Evolutionary conservation across 768 basidiomycete genomes (phyloP).

Genomic region (Nidularia pulvinata): DNA sequence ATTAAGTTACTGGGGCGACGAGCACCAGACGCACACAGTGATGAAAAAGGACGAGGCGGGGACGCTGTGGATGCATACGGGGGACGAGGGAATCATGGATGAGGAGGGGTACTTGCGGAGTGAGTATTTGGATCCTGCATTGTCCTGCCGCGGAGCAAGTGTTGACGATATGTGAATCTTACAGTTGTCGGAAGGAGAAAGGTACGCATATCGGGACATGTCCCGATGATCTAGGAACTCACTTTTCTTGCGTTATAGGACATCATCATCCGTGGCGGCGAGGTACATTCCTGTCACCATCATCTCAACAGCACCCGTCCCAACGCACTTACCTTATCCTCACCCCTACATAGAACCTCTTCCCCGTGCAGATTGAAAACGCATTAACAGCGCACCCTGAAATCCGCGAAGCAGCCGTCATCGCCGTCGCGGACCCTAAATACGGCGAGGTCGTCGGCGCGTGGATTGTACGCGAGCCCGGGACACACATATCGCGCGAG

Average conservation of each 20-base stretch:
- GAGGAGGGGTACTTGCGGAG: slow-evolving; percentile 78
- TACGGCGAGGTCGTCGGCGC: slow-evolving; percentile 84
- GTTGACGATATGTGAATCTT: neutral
- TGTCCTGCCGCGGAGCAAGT: neutral
- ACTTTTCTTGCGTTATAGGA: slow-evolving; percentile 38
- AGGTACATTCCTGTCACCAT: slow-evolving; percentile 37
- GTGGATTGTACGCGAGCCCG: slow-evolving; percentile 63
- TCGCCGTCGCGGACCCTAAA: slow-evolving; percentile 65
- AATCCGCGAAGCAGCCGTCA: slow-evolving; percentile 72
- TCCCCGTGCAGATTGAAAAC: slow-evolving; percentile 87
- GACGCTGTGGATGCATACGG: slow-evolving; percentile 80
- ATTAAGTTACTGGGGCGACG: slow-evolving; percentile 74
- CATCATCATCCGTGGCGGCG: slow-evolving; percentile 85
- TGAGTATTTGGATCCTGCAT: slow-evolving; percentile 25
- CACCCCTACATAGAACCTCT: slow-evolving; percentile 55
- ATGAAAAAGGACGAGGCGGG: slow-evolving; percentile 57
- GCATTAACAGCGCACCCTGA: slow-evolving; percentile 50
- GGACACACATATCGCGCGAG: slow-evolving; percentile 38
- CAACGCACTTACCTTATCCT: neutral
- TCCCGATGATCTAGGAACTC: neutral
- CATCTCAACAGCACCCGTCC: neutral
- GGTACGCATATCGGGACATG: slow-evolving; percentile 28
- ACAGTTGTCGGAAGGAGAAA: slow-evolving; percentile 81
- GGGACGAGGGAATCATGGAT: slow-evolving; percentile 82
- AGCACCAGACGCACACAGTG: slow-evolving; percentile 59